phyloP scores from a whole-genome alignment of 2,329 filamentous ascomycete species.

The Ophiostoma sp. region DNA sequence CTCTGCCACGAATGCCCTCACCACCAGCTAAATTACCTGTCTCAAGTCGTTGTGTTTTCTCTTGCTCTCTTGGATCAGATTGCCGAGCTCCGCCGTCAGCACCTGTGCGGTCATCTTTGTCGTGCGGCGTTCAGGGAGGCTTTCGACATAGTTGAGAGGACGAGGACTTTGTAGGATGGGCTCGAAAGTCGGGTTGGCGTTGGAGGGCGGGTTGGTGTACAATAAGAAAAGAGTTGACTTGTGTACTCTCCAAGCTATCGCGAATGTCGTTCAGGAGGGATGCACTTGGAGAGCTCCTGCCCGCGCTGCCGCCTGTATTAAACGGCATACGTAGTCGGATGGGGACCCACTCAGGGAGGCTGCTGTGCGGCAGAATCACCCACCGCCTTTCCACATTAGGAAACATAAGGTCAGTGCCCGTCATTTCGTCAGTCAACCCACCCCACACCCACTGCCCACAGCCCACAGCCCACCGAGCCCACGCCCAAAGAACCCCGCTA shows the following conservation, averaged over 20 bases:
- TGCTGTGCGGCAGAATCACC: conserved; percentile 24
- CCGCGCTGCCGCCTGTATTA: conserved; percentile 43
- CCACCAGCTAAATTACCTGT: conserved; percentile 63
- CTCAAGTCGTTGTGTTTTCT: conserved; percentile 88
- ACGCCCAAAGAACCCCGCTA: conserved; percentile 23
- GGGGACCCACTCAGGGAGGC: neutral
- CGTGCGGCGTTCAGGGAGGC: conserved; percentile 6
- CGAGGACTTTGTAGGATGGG: neutral
- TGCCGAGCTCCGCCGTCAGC: conserved; percentile 81
- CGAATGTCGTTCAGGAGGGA: neutral
- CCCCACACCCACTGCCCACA: conserved; percentile 1
- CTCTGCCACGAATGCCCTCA: neutral
- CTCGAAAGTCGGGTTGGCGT: too few relatives aligned
- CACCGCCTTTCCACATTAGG: conserved; percentile 27
- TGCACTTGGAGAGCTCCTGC: conserved; percentile 14
- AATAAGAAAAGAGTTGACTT: neutral
- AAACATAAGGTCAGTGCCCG: neutral
- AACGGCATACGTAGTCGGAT: conserved; percentile 45
- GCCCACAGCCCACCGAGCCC: neutral
- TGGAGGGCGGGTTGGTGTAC: neutral
- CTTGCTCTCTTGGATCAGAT: conserved; percentile 93
- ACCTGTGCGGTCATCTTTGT: conserved; percentile 85
- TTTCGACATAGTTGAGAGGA: conserved; percentile 28
- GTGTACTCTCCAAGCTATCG: neutral
- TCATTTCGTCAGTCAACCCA: neutral